Evolutionary conservation across 2,329 filamentous ascomycete genomes (phyloP).

Genomic region (Epicoccum sorghinum): DNA sequence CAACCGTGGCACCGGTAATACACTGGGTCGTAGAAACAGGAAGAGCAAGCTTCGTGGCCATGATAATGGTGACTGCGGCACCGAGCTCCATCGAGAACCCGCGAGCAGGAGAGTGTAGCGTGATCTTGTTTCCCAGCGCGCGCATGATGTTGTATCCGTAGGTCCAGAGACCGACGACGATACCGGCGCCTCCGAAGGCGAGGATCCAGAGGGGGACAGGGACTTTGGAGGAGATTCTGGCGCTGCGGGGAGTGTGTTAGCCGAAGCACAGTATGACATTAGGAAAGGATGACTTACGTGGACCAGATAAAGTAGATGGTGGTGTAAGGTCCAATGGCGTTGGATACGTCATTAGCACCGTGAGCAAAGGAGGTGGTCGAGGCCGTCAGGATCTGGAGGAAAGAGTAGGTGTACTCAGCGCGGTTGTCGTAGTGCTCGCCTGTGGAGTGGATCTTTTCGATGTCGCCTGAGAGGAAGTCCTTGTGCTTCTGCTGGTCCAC

Average conservation of each 20-base stretch:
- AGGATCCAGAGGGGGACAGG: conserved; percentile 67
- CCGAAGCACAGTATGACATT: not conserved
- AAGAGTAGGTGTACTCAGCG: conserved; percentile 57
- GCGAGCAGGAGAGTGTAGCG: conserved; percentile 65
- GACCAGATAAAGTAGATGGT: conserved; percentile 69
- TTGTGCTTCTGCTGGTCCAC: conserved; percentile 50
- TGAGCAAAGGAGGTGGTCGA: conserved; percentile 76
- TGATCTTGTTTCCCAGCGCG: conserved; percentile 66
- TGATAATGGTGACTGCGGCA: conserved; percentile 66
- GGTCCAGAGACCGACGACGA: conserved; percentile 65
- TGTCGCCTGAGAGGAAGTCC: conserved; percentile 58
- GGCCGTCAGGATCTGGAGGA: conserved; percentile 56
- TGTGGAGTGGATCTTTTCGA: conserved; percentile 62
- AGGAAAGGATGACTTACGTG: conserved; percentile 43
- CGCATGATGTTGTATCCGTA: conserved; percentile 71
- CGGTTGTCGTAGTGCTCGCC: conserved; percentile 68
- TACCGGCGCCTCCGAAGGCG: conserved; percentile 54
- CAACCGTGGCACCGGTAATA: conserved; percentile 41
- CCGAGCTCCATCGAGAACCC: conserved; percentile 52
- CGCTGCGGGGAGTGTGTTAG: conserved; percentile 4
- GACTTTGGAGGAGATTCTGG: conserved; percentile 52
- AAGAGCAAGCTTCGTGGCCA: conserved; percentile 67
- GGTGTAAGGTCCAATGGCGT: conserved; percentile 61
- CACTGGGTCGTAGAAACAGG: conserved; percentile 65
- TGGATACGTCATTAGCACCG: conserved; percentile 71